Base-by-base conservation (phyloP, 129 eudicot genomes). In the Arctium minus region DNA sequence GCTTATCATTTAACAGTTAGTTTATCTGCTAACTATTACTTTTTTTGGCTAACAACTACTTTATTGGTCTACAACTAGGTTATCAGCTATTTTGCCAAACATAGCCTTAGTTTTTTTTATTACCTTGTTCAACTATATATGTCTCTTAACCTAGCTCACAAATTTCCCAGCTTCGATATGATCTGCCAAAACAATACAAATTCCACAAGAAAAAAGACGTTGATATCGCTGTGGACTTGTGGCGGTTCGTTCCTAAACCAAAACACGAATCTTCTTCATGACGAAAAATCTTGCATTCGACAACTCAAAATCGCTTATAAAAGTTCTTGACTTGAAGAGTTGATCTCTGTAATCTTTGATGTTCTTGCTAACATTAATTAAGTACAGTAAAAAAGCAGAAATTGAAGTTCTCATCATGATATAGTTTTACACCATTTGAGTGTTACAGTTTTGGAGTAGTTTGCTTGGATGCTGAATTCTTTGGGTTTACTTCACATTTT, bases 131-230 rank as follows among this genome's bases (percentile, higher is more conserved):
- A 77, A 6, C 53, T 84, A 39, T 30, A 12, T 27, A 84, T 31
- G 11, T 62, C 72, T 72, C 22, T 48, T 72, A 74, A 15, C 6
- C 3, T 38, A 33, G 6, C 2, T 76, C 11, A 31, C 73, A 37
- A 13, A 37, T 79, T 73, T 69, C 79, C 17, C 88, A 94, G 99
- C 92, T 96, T 70, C 98, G 99, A 37, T 96, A 86, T 80, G 98
- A 96, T 74, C 89, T 96, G 38, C 99, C 99, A 10, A 83, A 90
- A 80, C 89, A 91, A 22, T 96, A 93, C 94, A 96, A 96, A 72
- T 93, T 93, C 85, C 99, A 96, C 88, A 93, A 93, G 99, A 93
- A 91, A 88, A 96, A 90, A 86, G 98, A 91, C 79, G 93, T 93
- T 65, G 98, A 96, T 79, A 90, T 96, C 17, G 95, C 90, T 44